Conservation (phyloP, 2,329 filamentous ascomycete species). For the Xylariales sp. region DNA sequence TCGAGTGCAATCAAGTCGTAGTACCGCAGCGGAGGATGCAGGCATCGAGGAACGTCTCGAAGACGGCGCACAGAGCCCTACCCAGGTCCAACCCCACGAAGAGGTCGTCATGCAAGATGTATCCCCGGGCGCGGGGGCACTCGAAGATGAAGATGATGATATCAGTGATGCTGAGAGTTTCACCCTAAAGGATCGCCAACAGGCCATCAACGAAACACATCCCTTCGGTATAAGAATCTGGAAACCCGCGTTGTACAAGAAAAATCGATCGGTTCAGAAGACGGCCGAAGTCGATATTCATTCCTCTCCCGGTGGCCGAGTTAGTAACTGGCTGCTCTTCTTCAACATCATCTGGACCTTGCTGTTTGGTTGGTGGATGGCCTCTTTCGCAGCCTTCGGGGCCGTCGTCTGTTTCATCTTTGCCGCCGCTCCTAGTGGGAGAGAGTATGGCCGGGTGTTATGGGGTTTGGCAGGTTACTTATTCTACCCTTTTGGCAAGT, state of each 20-base stretch:
- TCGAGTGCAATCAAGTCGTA: constrained; percentile 57
- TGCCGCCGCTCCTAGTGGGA: constrained; percentile 80
- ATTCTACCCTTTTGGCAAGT: constrained; percentile 97
- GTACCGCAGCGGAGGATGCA: constrained; percentile 47
- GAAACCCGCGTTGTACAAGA: constrained; percentile 99
- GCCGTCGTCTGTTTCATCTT: constrained; percentile 84
- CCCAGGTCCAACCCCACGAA: constrained; percentile 53
- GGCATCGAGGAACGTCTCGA: constrained; percentile 48
- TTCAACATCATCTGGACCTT: constrained; percentile 94
- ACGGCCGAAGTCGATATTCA: constrained; percentile 97
- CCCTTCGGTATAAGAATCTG: constrained; percentile 98
- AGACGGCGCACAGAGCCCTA: constrained; percentile 49
- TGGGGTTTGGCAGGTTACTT: constrained; percentile 87
- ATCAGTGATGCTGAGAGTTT: constrained; percentile 97
- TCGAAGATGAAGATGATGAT: constrained; percentile 69
- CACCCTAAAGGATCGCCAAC: constrained; percentile 94
- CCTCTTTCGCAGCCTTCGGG: constrained; percentile 77
- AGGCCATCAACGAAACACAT: constrained; percentile 98
- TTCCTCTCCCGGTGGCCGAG: constrained; percentile 87
- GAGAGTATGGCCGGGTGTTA: constrained; percentile 86
- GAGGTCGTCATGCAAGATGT: constrained; percentile 44
- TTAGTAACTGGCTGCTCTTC: constrained; percentile 84
- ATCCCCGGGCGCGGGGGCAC: constrained; percentile 44
- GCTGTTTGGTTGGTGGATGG: constrained; percentile 96
- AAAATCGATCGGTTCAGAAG: constrained; percentile 94